These are phyloP conservation scores for Solanum hybrid DNA, from an alignment of 305 asterid genomes.

Conservation along the genomic window DNA sequence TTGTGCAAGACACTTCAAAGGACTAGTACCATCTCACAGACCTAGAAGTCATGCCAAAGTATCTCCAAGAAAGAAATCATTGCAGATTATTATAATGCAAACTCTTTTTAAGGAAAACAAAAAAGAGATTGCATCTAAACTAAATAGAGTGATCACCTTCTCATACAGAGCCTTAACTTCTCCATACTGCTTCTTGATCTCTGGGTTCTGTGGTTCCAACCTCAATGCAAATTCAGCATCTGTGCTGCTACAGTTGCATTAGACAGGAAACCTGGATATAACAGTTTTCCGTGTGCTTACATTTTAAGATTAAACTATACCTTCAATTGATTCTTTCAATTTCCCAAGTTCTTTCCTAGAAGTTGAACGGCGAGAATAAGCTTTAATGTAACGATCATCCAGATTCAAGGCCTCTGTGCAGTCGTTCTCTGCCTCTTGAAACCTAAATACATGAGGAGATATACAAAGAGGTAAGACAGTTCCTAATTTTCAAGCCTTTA, in stretches of 20 bases:
- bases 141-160: slow-evolving; percentile 35
- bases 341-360: slow-evolving; percentile 89
- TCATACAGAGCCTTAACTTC: slow-evolving; percentile 65
- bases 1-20: not conserved
- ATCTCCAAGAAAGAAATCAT: not conserved
- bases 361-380: slow-evolving; percentile 91
- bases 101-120: not conserved
- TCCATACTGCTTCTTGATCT: slow-evolving; percentile 71
- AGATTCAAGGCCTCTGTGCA: slow-evolving; percentile 84
- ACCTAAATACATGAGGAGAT: slow-evolving; percentile 28
- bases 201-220: slow-evolving; percentile 87
- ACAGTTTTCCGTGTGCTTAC: not conserved
- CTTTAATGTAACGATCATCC: slow-evolving; percentile 89
- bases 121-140: not conserved
- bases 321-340: slow-evolving; percentile 76
- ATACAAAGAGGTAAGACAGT: slow-evolving; percentile 8
- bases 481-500: not conserved
- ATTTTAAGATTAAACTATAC: slow-evolving; percentile 24
- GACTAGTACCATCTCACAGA: not conserved
- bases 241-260: slow-evolving; percentile 32
- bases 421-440: slow-evolving; percentile 86
- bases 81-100: not conserved
- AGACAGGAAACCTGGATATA: slow-evolving; percentile 6
- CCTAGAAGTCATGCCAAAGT: not conserved
- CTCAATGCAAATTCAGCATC: slow-evolving; percentile 85